Conservation (phyloP, 2,329 filamentous ascomycete species). For the Colletotrichum coccodes region DNA sequence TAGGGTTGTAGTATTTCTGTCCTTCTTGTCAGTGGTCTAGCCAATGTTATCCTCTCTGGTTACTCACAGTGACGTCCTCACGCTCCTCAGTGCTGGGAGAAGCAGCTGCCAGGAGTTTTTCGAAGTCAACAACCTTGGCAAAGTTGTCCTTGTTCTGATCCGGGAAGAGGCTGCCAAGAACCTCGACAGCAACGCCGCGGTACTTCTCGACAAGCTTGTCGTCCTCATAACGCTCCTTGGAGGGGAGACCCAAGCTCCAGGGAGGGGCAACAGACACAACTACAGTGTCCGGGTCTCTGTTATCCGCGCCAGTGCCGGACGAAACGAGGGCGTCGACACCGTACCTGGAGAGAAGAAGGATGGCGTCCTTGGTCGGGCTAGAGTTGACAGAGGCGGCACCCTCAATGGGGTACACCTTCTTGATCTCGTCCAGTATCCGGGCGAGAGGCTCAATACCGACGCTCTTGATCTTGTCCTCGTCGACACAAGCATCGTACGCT, state of each 20-base stretch:
- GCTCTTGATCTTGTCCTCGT: slow-evolving; percentile 66
- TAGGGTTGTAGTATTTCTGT: slow-evolving; percentile 73
- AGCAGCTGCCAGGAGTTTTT: slow-evolving; percentile 68
- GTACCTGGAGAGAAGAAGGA: slow-evolving; percentile 57
- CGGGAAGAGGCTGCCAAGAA: slow-evolving; percentile 43
- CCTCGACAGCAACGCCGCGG: slow-evolving; percentile 40
- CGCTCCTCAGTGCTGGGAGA: slow-evolving; percentile 67
- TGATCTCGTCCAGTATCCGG: slow-evolving; percentile 59
- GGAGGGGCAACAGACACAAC: slow-evolving; percentile 54
- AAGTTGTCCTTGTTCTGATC: slow-evolving; percentile 51
- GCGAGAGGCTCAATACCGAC: slow-evolving; percentile 66
- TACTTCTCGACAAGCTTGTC: slow-evolving; percentile 63
- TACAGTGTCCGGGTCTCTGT: slow-evolving; percentile 50
- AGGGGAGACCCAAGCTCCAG: slow-evolving; percentile 67
- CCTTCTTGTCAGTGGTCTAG: neutral
- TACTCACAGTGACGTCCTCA: slow-evolving; percentile 65
- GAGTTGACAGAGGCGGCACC: slow-evolving; percentile 41
- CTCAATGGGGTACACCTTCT: slow-evolving; percentile 11
- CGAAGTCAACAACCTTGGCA: slow-evolving; percentile 61
- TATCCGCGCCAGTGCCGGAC: slow-evolving; percentile 52
- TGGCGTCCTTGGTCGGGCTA: slow-evolving; percentile 49
- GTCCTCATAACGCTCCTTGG: slow-evolving; percentile 70
- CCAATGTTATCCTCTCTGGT: too few relatives aligned
- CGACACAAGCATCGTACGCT: slow-evolving; percentile 73
- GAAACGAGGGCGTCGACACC: slow-evolving; percentile 52